Conservation (phyloP, 139 green algal genomes). For the Chlamydomonas eustigma region DNA sequence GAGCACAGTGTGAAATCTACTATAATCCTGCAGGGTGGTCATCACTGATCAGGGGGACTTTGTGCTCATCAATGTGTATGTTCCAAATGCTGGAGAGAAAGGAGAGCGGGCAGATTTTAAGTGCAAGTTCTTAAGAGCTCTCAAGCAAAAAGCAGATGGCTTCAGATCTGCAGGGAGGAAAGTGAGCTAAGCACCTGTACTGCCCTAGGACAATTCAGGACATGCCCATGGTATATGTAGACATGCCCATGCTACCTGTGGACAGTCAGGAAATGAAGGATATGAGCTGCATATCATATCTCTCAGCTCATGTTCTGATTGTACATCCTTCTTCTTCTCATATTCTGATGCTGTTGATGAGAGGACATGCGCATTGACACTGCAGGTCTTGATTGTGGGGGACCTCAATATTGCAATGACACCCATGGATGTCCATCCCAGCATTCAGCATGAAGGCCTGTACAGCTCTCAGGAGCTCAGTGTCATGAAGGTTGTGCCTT, state of each 20-base stretch:
- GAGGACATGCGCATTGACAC: too few relatives aligned
- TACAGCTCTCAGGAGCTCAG: slow-evolving; percentile 24
- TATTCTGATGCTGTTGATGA: too few relatives aligned
- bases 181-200: too few relatives aligned
- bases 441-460: slow-evolving; percentile 9
- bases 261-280: too few relatives aligned
- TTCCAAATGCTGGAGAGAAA: slow-evolving; percentile 70
- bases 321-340: too few relatives aligned
- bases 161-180: background rate
- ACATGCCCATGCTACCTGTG: too few relatives aligned
- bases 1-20: background rate
- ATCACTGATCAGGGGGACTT: slow-evolving; percentile 61
- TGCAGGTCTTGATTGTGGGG: slow-evolving; percentile 32
- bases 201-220: too few relatives aligned
- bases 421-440: slow-evolving; percentile 16
- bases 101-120: slow-evolving; percentile 52
- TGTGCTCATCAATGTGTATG: slow-evolving; percentile 79
- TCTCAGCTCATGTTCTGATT: too few relatives aligned
- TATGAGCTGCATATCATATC: too few relatives aligned
- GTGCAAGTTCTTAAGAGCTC: slow-evolving; percentile 51
- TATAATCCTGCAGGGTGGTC: slow-evolving; percentile 24
- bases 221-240: too few relatives aligned
- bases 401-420: slow-evolving; percentile 30
- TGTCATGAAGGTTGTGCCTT: background rate
- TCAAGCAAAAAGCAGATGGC: background rate